phyloP scores from a whole-genome alignment of 441 rosid species.

The Croton setiger region DNA sequence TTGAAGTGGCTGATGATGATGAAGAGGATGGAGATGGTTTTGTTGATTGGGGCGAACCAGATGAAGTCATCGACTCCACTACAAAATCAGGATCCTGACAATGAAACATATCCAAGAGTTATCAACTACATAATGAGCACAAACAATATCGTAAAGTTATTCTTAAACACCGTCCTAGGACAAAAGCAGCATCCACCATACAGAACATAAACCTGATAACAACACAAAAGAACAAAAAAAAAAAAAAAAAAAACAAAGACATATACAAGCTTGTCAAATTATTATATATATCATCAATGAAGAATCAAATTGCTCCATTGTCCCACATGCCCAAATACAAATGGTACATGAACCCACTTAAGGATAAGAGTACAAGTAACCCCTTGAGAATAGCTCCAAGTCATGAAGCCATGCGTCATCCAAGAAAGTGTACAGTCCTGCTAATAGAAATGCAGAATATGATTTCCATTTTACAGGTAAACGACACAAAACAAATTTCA shows the following conservation, averaged over 20 bases:
- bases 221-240: neutral
- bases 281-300: too few species aligned
- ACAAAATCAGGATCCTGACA: constrained; percentile 80
- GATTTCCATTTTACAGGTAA: neutral
- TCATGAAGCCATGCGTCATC: neutral
- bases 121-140: neutral
- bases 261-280: neutral
- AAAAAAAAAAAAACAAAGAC: neutral
- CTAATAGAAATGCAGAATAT: neutral
- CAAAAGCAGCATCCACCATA: neutral
- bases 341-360: neutral
- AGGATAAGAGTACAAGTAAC: neutral
- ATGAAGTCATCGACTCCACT: constrained; percentile 72
- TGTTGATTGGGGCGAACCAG: constrained; percentile 64
- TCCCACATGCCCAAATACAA: neutral
- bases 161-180: neutral
- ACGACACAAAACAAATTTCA: neutral
- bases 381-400: neutral
- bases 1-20: constrained; percentile 39
- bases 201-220: neutral
- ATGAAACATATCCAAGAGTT: constrained; percentile 10
- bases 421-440: neutral
- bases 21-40: constrained; percentile 55
- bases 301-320: neutral
- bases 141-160: constrained; percentile 1